Evolutionary conservation across 2,329 filamentous ascomycete species (phyloP).

Genomic region (Hymenoscyphus fraxineus): DNA sequence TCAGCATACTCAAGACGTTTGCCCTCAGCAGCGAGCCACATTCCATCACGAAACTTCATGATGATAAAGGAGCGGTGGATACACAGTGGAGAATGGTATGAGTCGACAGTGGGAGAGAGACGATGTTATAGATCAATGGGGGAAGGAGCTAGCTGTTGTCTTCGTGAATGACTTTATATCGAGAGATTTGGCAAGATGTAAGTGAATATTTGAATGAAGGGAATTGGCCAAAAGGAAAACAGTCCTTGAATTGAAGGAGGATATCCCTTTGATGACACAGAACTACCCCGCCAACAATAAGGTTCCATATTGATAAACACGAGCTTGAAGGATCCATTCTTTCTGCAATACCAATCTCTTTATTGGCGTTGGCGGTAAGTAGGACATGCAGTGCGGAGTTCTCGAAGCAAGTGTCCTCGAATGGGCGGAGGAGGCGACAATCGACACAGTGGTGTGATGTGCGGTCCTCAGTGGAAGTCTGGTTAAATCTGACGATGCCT

Average conservation of each 20-base stretch:
- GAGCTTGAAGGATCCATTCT: neutral
- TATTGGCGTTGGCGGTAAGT: neutral
- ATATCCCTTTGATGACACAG: neutral
- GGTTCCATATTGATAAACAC: neutral
- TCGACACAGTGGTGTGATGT: neutral
- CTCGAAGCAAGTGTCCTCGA: neutral
- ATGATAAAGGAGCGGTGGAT: constrained; percentile 4
- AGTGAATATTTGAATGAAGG: neutral
- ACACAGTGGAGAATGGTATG: neutral
- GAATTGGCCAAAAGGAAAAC: neutral
- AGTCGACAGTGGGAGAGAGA: neutral
- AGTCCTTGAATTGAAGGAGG: neutral
- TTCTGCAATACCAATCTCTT: neutral
- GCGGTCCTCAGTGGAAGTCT: neutral
- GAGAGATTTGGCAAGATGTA: neutral
- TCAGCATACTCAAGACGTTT: constrained; percentile 63
- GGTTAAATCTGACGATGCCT: neutral
- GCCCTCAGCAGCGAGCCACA: constrained; percentile 63
- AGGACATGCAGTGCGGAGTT: neutral
- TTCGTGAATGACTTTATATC: neutral
- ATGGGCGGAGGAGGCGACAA: neutral
- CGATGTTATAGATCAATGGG: neutral
- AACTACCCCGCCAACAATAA: neutral
- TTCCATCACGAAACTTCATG: constrained; percentile 63
- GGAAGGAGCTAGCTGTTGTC: neutral